Base-by-base conservation (phyloP, 2,329 filamentous ascomycete genomes). In the Clarireedia hainanense region DNA sequence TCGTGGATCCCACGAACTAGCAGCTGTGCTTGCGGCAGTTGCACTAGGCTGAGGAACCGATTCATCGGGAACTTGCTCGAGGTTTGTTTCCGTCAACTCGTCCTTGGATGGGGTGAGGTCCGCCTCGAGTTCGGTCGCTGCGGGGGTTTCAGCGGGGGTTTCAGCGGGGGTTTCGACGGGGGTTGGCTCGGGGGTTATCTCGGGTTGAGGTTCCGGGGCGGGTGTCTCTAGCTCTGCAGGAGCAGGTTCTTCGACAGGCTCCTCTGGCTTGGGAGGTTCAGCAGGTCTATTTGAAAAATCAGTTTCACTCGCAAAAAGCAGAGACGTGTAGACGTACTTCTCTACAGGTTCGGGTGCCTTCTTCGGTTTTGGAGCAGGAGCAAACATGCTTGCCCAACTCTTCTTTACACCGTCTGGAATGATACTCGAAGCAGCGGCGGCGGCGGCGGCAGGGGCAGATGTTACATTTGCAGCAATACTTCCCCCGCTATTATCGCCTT, bases 41-140 rank as follows among this genome's bases (percentile, higher is more conserved):
- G 85, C 87, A 53, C 89, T 92, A 47, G 85, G 80, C 20, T 86
- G 82, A 42, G 89, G 88, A 56, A 83, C 76, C 45, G 92, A 95
- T 55, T 79, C 80, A 73, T 96, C 91, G 62, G 85, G 86, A 64
- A 97, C 80, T 73, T 92, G 89, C 71, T 96, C 91, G 57, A 97
- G 86, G 73, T 97, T 97, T 65, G 85, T 86, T 74, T 92, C 85
- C 27, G 92, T 97, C 62, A 97, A 80, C 67, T 91, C 84, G 70
- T 91, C 89, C 73, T 88, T 86, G 24, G 89, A 81, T 15, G 88
- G 86, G 48, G 80, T 79, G 47, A 92, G 72, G 48, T 79, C 75
- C 50, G 78, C 71, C 64, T 79, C 80, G 36, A 64, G 52, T 40
- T 64, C 64, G 40, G 64, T 58, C 17, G 58, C 52, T 23, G 55